Conservation (phyloP, 225 moss, liverwort and hornwort species). For the Sphagnum contortum region DNA sequence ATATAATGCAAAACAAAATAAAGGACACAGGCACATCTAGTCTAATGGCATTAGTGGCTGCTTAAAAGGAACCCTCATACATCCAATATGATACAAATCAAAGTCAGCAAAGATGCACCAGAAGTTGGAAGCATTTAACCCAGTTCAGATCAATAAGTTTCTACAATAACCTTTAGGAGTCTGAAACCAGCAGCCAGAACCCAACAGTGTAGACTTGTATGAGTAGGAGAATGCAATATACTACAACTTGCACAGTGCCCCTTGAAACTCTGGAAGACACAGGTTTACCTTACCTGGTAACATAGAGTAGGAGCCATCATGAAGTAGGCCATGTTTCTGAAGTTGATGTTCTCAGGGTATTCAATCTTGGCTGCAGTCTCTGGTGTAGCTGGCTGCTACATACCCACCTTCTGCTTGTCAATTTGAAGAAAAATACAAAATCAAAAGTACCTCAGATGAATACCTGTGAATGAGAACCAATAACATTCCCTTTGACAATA, state of each 20-base stretch:
- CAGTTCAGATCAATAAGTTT: too few relatives aligned
- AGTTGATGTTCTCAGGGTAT: slow-evolving; percentile 71
- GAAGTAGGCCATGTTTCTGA: slow-evolving; percentile 65
- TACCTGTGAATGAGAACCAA: too few relatives aligned
- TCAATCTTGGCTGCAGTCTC: slow-evolving; percentile 32
- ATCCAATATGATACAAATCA: background rate
- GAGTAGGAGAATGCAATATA: background rate
- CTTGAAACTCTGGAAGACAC: background rate
- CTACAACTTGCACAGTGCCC: background rate
- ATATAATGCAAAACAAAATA: too few relatives aligned
- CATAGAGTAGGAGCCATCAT: slow-evolving; percentile 90
- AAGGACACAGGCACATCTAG: too few relatives aligned
- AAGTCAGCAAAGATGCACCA: too few relatives aligned
- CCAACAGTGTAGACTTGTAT: too few relatives aligned
- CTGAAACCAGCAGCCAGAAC: too few relatives aligned
- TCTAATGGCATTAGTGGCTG: too few relatives aligned
- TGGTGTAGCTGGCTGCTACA: slow-evolving; percentile 44
- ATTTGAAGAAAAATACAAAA: background rate
- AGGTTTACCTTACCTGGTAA: slow-evolving; percentile 57
- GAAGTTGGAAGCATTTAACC: too few relatives aligned
- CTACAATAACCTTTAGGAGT: background rate
- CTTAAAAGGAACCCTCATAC: background rate
- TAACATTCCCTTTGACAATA: too few relatives aligned
- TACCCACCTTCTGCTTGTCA: background rate
- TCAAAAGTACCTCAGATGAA: background rate